Evolutionary conservation across 2,329 filamentous ascomycete species (phyloP), one percentile per base, ranked within the genome.

Genomic region (Ampelomyces quisqualis): DNA sequence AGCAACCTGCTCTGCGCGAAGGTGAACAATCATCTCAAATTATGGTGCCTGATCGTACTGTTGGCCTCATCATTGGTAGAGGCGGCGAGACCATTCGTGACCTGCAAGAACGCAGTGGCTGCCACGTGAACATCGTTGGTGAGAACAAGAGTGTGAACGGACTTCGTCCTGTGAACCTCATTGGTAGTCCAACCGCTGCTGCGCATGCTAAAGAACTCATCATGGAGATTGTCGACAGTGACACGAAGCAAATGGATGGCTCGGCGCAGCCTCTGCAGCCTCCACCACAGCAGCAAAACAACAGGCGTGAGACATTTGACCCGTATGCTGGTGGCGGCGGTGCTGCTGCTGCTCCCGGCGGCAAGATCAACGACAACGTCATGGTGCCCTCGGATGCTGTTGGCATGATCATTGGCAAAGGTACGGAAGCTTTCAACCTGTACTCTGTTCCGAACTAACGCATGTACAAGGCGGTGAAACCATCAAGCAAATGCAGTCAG

Each of bases 381-480:
- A 84, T 82, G 54, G 89, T 95, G 7, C 90, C 90, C 9, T 91
- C 89, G 15, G 90, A 95, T 65, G 86, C 90, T 5, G 90, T 95
- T 39, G 90, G 90, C 46, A 95, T 95, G 90, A 95, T 95, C 52
- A 95, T 95, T 47, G 90, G 90, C 51, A 95, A 95, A 75, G 87
- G 76, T 77, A 57, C 45, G 46, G 36, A 28, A 22, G 9, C 47
- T n/a, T 11, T 28, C 17, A 7, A 19, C 4, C 2, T 43, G 3
- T 20, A 20, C 14, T 5, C 9, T 17, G 14, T 11, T 24, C 23
- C 17, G 28, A 37, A 55, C 49, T 67, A 53, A 57, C 45, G 29
- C 21, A 17, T 23, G 11, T 17, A 38, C 6, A 37, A 77, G 78
- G 88, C 41, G 90, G 90, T 51, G 90, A 95, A 72, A 94, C 90